Evolutionary conservation across 148 eudicot genomes (phyloP), one percentile per base, ranked within the genome.

Genomic region (Camellia granthamiana): DNA sequence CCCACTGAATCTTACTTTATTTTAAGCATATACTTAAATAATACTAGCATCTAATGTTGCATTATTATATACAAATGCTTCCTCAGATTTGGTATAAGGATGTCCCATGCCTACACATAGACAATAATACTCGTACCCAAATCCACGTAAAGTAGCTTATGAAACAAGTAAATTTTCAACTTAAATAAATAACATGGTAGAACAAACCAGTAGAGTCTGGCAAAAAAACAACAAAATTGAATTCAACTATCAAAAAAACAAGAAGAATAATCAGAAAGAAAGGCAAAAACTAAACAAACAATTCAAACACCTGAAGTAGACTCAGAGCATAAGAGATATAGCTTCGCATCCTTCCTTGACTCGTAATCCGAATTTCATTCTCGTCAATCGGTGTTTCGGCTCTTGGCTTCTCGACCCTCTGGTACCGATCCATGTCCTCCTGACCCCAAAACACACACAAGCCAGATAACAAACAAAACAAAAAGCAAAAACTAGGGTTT

Each of bases 331-430:
- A 95, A 23, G 97, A 89, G 87, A 95, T 95, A 70, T 93, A 95
- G 84, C 89, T 95, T 5, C 98, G 87, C 97, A 93, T 91, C 89
- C 98, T 88, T 51, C 98, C 98, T 79, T 93, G 98, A 81, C 98
- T 95, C 0, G 98, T 95, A 86, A 95, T 95, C 83, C 98, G 94
- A 86, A 94, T 94, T 89, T 94, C 98, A 85, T 95, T 95, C 87
- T 91, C 98, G 58, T 90, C 92, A 87, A 95, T 95, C 15, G 98
- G 94, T 7, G 96, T 86, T 78, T 93, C 98, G 44, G 82, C 91
- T 69, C 84, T 95, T 51, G 96, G 98, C 93, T 93, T 95, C 92
- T 88, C 97, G n/a, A 95, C 97, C 90, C 86, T 95, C 67, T 90
- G 92, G 90, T 93, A 95, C 81, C 91, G 97, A 85, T 95, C 98